phyloP scores from a whole-genome alignment of 345 rosid genomes.

The Aurinia saxatilis region DNA sequence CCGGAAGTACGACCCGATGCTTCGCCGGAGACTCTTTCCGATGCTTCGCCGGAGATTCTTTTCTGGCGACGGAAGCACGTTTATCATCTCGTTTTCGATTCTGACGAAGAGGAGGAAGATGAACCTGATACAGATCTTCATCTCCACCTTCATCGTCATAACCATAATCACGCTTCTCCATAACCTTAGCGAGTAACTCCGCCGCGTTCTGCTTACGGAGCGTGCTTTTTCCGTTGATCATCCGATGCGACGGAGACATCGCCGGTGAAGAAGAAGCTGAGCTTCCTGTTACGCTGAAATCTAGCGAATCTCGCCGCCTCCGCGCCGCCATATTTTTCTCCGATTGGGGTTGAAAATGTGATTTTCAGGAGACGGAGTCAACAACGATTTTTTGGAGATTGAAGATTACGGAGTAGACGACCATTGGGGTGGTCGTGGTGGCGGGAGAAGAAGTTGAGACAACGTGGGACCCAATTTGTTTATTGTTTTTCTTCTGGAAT shows the following conservation, averaged over 20 bases:
- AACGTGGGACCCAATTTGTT: conserved; percentile 24
- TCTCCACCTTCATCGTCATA: conserved; percentile 54
- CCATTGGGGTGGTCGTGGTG: conserved; percentile 17
- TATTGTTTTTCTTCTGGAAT: neutral
- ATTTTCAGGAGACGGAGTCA: conserved; percentile 19
- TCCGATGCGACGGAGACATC: conserved; percentile 76
- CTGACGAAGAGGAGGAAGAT: conserved; percentile 23
- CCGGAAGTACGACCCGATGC: neutral
- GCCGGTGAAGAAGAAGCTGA: conserved; percentile 84
- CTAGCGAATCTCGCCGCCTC: conserved; percentile 57
- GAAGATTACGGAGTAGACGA: conserved; percentile 9
- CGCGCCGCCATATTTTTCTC: conserved; percentile 53
- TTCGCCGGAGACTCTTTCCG: conserved; percentile 53
- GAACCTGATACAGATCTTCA: conserved; percentile 48
- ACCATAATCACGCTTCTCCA: conserved; percentile 68
- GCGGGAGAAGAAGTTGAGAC: conserved; percentile 31
- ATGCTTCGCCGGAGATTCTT: conserved; percentile 47
- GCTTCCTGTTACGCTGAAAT: conserved; percentile 48
- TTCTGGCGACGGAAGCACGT: conserved; percentile 34
- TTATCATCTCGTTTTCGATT: conserved; percentile 21
- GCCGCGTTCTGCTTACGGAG: conserved; percentile 96
- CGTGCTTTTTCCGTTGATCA: conserved; percentile 42
- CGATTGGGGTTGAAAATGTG: neutral
- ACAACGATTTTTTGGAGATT: neutral
- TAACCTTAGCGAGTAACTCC: conserved; percentile 79